Conservation (phyloP, 1,284 basidiomycete genomes). For the Puccinia coronata region DNA sequence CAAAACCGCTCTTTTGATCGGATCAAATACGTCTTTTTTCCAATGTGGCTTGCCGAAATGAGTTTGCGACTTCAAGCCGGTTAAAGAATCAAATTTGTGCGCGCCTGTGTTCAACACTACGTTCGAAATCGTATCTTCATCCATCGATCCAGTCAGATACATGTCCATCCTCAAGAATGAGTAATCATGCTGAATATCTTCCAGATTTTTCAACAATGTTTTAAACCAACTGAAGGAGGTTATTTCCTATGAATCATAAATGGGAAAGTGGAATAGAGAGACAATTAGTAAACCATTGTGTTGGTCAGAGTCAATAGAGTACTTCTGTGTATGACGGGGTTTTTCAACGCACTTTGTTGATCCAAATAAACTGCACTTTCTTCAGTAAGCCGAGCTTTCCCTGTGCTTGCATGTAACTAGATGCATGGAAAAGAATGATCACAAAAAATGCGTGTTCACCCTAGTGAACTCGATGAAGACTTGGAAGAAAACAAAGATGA, state of each 20-base stretch:
- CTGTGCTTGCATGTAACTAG: slow-evolving; percentile 71
- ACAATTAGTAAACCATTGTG: too few relatives aligned
- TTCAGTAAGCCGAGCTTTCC: slow-evolving; percentile 73
- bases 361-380: slow-evolving; percentile 87
- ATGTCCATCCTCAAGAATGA: slow-evolving; percentile 86
- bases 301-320: background rate
- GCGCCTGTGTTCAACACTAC: slow-evolving; percentile 73
- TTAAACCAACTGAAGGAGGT: slow-evolving; percentile 90
- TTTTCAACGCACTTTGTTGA: slow-evolving; percentile 65
- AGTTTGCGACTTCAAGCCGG: slow-evolving; percentile 76
- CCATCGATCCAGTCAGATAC: slow-evolving; percentile 82
- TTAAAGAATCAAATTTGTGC: slow-evolving; percentile 72
- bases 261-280: too few relatives aligned
- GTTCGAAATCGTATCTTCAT: slow-evolving; percentile 82
- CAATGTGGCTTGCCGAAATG: slow-evolving; percentile 86
- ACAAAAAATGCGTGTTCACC: background rate
- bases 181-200: slow-evolving; percentile 71
- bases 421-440: background rate
- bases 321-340: background rate
- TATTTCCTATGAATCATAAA: slow-evolving; percentile 50
- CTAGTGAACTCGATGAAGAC: slow-evolving; percentile 32
- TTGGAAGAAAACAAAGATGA: background rate
- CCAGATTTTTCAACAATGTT: slow-evolving; percentile 76
- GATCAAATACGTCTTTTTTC: slow-evolving; percentile 61
- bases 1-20: slow-evolving; percentile 4